phyloP scores from a whole-genome alignment of 306 rosid genomes.

The Sesbania bispinosa region DNA sequence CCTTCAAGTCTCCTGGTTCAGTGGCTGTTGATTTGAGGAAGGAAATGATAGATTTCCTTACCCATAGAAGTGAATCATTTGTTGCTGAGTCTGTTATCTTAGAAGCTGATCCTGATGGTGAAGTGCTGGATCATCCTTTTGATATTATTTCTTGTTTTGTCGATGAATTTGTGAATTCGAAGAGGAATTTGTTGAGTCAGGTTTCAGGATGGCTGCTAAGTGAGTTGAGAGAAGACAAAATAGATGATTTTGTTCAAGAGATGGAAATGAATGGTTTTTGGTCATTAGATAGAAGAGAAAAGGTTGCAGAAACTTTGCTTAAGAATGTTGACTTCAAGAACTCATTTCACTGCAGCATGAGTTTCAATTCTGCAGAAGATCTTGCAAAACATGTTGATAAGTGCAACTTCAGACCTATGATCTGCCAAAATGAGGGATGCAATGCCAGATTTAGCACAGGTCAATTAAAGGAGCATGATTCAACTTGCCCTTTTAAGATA shows the following conservation, averaged over 20 bases:
- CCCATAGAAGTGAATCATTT: constrained; percentile 65
- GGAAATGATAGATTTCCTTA: constrained; percentile 71
- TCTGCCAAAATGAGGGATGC: constrained; percentile 64
- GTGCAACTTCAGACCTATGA: constrained; percentile 53
- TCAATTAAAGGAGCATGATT: constrained; percentile 63
- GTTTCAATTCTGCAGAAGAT: constrained; percentile 44
- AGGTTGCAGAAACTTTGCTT: constrained; percentile 38
- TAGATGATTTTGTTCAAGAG: constrained; percentile 84
- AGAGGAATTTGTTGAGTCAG: constrained; percentile 68
- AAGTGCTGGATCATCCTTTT: constrained; percentile 54
- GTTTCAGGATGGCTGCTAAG: constrained; percentile 81
- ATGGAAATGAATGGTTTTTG: constrained; percentile 73
- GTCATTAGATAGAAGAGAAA: constrained; percentile 60
- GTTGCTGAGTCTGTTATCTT: constrained; percentile 64
- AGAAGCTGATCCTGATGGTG: constrained; percentile 48
- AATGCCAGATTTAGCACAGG: constrained; percentile 47
- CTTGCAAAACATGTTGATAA: constrained; percentile 43
- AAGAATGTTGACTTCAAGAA: constrained; percentile 71
- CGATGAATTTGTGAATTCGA: constrained; percentile 62
- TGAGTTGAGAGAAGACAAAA: constrained; percentile 81
- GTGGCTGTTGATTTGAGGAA: constrained; percentile 71
- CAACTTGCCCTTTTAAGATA: constrained; percentile 66
- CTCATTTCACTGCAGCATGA: constrained; percentile 54
- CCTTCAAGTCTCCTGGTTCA: constrained; percentile 58
- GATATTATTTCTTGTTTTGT: constrained; percentile 68